Evolutionary conservation across 441 rosid species (phyloP).

Genomic region (Biscutella auriculata): DNA sequence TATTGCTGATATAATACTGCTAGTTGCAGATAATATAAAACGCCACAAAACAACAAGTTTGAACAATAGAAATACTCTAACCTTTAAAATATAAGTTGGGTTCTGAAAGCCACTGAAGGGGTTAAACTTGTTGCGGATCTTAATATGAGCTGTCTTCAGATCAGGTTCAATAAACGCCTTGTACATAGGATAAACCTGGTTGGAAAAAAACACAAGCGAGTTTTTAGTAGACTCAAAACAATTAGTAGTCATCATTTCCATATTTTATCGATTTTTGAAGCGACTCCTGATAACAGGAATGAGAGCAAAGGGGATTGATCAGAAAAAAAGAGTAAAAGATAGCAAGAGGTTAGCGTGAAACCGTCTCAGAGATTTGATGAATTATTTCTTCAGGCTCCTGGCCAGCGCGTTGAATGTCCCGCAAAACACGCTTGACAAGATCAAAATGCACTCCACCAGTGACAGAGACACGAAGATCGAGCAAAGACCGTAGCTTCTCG

Average conservation of each 20-base stretch:
- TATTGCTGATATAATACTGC: not conserved
- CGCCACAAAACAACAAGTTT: not conserved
- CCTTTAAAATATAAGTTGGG: constrained; percentile 87
- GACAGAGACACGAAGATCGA: constrained; percentile 94
- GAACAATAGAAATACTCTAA: constrained; percentile 8
- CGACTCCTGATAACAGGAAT: not conserved
- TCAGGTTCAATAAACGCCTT: constrained; percentile 98
- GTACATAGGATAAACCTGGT: constrained; percentile 94
- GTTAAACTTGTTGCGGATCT: constrained; percentile 85
- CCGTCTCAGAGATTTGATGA: constrained; percentile 97
- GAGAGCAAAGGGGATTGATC: constrained; percentile 7
- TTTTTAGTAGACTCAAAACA: not conserved
- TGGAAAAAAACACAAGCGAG: not conserved
- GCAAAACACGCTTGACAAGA: constrained; percentile 89
- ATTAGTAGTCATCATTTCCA: not conserved
- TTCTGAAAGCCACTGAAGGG: constrained; percentile 95
- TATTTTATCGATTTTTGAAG: not conserved
- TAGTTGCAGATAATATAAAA: not conserved
- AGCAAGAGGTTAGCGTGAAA: constrained; percentile 22
- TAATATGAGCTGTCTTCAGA: constrained; percentile 86
- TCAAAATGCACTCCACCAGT: constrained; percentile 96
- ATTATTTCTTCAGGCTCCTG: constrained; percentile 97
- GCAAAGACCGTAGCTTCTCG: constrained; percentile 72
- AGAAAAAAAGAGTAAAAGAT: constrained; percentile 1
- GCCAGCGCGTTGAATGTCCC: constrained; percentile 94